Evolutionary conservation across 169 alveolate genomes (phyloP).

Genomic region (Plasmodium gallinaceum): DNA sequence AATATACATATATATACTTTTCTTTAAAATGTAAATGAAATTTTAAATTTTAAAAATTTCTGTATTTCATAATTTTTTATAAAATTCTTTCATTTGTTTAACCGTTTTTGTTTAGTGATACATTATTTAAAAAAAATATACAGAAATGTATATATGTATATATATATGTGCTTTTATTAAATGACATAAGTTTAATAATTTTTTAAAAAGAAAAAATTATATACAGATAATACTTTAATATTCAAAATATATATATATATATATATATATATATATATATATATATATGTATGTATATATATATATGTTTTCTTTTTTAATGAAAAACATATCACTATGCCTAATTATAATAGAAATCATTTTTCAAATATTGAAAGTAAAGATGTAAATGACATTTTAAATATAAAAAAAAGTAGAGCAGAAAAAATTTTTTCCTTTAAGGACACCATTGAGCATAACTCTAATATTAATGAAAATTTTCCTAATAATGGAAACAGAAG

Average conservation of each 20-base stretch:
- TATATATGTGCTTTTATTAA: background rate
- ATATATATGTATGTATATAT: background rate
- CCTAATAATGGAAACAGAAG: slow-evolving; percentile 29
- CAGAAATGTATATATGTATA: background rate
- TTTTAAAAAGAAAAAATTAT: no score
- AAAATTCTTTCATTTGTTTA: background rate
- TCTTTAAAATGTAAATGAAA: no score
- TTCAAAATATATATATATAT: background rate
- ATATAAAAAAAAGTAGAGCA: slow-evolving; percentile 45
- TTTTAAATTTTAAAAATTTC: no score
- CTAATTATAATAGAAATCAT: slow-evolving; percentile 21
- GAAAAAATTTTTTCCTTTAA: slow-evolving; percentile 13
- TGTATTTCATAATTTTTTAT: background rate
- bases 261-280: background rate
- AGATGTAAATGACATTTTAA: slow-evolving; percentile 20
- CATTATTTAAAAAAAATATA: background rate
- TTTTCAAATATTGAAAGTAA: slow-evolving; percentile 16
- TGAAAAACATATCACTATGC: slow-evolving; percentile 37
- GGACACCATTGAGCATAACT: background rate
- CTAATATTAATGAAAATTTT: slow-evolving; percentile 1
- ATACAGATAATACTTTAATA: no score
- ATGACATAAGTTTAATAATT: no score
- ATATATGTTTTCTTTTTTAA: background rate
- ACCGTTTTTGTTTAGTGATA: background rate
- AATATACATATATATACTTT: slow-evolving; percentile 4